Conservation (phyloP, 768 basidiomycete genomes). For the Gloeostereum incarnatum region DNA sequence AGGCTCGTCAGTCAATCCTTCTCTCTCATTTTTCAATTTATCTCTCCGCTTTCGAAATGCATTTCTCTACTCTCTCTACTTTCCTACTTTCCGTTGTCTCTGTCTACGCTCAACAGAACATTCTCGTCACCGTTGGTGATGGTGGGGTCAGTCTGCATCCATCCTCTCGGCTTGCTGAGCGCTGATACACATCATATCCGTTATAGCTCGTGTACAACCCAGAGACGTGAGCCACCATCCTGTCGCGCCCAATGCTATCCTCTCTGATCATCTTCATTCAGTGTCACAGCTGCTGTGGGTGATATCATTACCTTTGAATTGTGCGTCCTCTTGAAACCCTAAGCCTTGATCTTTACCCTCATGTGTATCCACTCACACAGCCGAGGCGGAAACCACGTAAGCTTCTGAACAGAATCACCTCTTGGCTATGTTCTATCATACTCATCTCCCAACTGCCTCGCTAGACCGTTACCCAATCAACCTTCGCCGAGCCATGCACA, state of each 20-base stretch:
- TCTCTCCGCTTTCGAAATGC: slow-evolving; percentile 30
- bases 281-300: slow-evolving; percentile 29
- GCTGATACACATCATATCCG: neutral
- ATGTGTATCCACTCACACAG: too few species aligned
- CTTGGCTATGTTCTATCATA: slow-evolving; percentile 8
- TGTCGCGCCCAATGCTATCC: too few species aligned
- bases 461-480: slow-evolving; percentile 53
- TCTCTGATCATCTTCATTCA: too few species aligned
- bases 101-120: slow-evolving; percentile 26
- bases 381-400: too few species aligned
- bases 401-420: slow-evolving; percentile 43
- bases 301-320: slow-evolving; percentile 49
- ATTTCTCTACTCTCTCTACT: slow-evolving; percentile 33
- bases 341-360: too few species aligned
- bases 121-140: slow-evolving; percentile 33
- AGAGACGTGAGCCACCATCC: too few species aligned
- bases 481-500: slow-evolving; percentile 45
- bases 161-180: slow-evolving; percentile 9
- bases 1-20: slow-evolving; percentile 26
- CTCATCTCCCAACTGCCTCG: neutral
- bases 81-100: slow-evolving; percentile 27
- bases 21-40: neutral
- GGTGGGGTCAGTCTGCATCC: slow-evolving; percentile 17
- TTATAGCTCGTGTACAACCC: too few species aligned
- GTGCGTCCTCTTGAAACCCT: too few species aligned